Percentiles rank a stretch among this genome's conserved stretches.
Conservation (phyloP, 2,329 filamentous ascomycete genomes). For the Cadophora sp. region DNA sequence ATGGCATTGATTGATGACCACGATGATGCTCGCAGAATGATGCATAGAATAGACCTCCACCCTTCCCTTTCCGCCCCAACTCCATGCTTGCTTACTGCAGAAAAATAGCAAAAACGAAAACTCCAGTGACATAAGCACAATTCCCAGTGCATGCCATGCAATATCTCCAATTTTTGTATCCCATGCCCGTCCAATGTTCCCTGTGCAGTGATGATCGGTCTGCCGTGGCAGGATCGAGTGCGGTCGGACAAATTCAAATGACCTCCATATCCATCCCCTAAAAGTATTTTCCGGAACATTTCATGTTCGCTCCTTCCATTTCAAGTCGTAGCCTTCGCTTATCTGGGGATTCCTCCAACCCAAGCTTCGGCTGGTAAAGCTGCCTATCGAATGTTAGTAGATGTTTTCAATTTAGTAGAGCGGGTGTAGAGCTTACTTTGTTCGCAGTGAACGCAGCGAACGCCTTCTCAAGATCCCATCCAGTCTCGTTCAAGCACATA, state of each 20-base stretch:
- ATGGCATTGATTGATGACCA: constrained; percentile 9
- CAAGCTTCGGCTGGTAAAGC: constrained; percentile 46
- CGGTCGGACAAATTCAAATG: not conserved
- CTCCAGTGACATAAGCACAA: constrained; percentile 7
- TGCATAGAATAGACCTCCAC: constrained; percentile 4
- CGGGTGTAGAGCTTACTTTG: constrained; percentile 59
- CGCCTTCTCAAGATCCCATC: constrained; percentile 81
- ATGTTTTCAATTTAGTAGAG: not conserved
- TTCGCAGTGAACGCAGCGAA: constrained; percentile 77
- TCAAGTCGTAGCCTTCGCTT: not conserved
- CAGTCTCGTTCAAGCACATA: constrained; percentile 79
- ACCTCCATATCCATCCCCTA: not conserved
- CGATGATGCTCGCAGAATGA: constrained; percentile 12
- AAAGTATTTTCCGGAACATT: not conserved
- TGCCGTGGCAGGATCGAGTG: not conserved
- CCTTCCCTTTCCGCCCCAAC: constrained; percentile 1
- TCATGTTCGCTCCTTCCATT: not conserved
- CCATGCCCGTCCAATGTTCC: not conserved
- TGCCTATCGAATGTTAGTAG: constrained; percentile 43
- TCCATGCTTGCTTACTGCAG: constrained; percentile 12
- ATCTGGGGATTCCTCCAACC: constrained; percentile 15
- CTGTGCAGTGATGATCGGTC: not conserved
- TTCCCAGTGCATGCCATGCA: constrained; percentile 18
- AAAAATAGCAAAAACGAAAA: constrained; percentile 2
- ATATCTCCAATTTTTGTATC: constrained; percentile 1